A percentile compares a stretch with the other conserved stretches of the same genome.
Conservation (phyloP, 805 yeast species). For the Yarrowia deformans region DNA sequence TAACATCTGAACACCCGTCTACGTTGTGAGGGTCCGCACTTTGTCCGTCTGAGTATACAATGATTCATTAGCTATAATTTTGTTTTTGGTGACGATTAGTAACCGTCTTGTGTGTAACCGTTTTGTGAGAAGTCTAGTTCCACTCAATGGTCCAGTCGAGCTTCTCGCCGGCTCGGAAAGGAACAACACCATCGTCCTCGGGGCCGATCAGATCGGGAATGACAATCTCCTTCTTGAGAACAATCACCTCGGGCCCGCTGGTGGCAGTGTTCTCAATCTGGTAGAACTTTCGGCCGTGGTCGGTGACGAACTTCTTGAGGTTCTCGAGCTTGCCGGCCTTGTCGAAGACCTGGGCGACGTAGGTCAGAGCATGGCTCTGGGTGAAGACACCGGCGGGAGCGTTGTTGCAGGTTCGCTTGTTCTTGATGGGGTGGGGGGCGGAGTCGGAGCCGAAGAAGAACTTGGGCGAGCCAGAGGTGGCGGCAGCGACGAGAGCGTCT, state of each 20-base stretch:
- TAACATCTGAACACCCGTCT: not conserved
- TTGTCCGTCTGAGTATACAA: not conserved
- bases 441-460: conserved; percentile 98
- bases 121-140: conserved; percentile 49
- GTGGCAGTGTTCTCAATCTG: conserved; percentile 55
- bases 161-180: conserved; percentile 83
- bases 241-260: conserved; percentile 54
- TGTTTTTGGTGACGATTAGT: not conserved
- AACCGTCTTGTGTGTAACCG: not conserved
- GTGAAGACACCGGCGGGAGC: conserved; percentile 99
- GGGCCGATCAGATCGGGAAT: conserved; percentile 63
- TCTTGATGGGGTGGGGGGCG: conserved; percentile 91
- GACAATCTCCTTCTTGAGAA: conserved; percentile 60
- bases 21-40: not conserved
- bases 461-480: conserved; percentile 87
- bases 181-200: conserved; percentile 68
- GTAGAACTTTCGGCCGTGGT: conserved; percentile 77
- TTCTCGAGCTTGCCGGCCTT: conserved; percentile 65
- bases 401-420: conserved; percentile 76
- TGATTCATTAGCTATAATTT: conserved; percentile 14
- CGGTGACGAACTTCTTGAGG: conserved; percentile 76
- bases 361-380: conserved; percentile 80
- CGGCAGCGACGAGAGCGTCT: conserved; percentile 82
- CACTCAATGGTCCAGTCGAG: conserved; percentile 79
- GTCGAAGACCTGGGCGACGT: conserved; percentile 87